A percentile compares a stretch with the other conserved stretches of the same genome.
These are phyloP conservation scores for Tulasnella sp. DNA, from an alignment of 768 basidiomycete genomes.

Conservation along the genomic window DNA sequence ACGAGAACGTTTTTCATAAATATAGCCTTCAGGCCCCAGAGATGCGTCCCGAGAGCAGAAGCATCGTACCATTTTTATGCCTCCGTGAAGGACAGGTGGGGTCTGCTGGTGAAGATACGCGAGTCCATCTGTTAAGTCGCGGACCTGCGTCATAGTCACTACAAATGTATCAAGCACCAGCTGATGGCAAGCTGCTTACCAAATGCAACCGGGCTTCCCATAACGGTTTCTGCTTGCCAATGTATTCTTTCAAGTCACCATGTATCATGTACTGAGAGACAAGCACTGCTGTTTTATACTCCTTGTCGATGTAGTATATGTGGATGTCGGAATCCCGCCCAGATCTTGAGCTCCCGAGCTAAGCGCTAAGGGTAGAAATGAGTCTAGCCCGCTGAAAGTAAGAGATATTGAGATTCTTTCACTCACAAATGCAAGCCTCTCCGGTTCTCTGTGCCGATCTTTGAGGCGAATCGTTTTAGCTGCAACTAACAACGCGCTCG, in stretches of 20 bases:
- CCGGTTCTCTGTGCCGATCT: background rate
- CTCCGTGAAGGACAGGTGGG: background rate
- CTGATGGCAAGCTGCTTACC: background rate
- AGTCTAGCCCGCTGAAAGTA: background rate
- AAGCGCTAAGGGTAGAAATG: background rate
- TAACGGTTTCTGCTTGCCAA: background rate
- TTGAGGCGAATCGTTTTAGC: background rate
- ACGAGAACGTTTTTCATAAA: background rate
- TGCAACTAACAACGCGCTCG: background rate
- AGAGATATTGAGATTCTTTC: background rate
- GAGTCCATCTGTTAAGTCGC: background rate
- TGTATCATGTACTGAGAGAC: background rate
- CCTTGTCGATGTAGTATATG: background rate
- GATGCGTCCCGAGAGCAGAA: too few relatives aligned
- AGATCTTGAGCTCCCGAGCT: background rate
- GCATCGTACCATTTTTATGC: background rate
- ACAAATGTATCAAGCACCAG: too few relatives aligned
- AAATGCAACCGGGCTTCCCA: background rate
- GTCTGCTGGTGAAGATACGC: background rate
- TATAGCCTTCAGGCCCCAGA: too few relatives aligned
- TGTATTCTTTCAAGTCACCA: background rate
- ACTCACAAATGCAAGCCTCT: background rate
- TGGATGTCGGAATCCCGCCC: conserved; percentile 4
- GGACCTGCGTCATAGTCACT: background rate
- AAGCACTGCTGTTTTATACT: background rate